Base-by-base conservation (phyloP, 768 basidiomycete genomes). In the Kwoniella dejecticola region DNA sequence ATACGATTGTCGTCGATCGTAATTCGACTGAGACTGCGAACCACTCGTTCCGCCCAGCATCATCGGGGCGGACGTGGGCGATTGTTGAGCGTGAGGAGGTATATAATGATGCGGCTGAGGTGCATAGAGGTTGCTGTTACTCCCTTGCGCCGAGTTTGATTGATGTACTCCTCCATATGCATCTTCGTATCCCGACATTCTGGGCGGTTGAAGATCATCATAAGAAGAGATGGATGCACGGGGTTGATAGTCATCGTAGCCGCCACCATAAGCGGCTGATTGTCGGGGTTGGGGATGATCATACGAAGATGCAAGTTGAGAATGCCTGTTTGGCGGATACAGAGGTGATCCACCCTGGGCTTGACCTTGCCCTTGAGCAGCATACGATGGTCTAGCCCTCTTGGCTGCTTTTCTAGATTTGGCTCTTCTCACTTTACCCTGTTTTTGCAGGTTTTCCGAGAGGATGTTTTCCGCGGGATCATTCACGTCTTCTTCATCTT, bases 401-500 rank as follows among this genome's bases (percentile, higher is more conserved):
- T 58, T 66, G 0, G 59, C 52, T 1, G 63, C 66, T 58, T 66
- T 64, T 21, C 83, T 78, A 11, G 83, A 82, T 50, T 78, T 77
- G 15, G 82, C 81, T 40, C 89, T 82, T 7, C 85, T 81, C n/a
- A 84, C 63, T 67, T 82, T 84, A 13, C 88, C 88, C 70, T 86
- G 84, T 71, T 85, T 84, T 74, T 82, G 83, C 30, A 90, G 77
- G 29, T 76, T 78, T 27, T 79, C 73, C 52, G 83, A 86, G 24
- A 90, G 79, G 42, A 70, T 53, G 61, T 79, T 76, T 67, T 89
- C 88, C 7, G 84, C 86, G 1, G 85, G 85, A 19, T 85, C 75
- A 15, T 81, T 78, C 13, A 83, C 79, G 61, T 88, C 85, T 57
- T 81, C 81, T 63, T 91, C 89, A 24, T 88, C 89, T 62, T 90